Evolutionary conservation across 2,329 filamentous ascomycete genomes (phyloP).

Genomic region (Aspergillus nomiae): DNA sequence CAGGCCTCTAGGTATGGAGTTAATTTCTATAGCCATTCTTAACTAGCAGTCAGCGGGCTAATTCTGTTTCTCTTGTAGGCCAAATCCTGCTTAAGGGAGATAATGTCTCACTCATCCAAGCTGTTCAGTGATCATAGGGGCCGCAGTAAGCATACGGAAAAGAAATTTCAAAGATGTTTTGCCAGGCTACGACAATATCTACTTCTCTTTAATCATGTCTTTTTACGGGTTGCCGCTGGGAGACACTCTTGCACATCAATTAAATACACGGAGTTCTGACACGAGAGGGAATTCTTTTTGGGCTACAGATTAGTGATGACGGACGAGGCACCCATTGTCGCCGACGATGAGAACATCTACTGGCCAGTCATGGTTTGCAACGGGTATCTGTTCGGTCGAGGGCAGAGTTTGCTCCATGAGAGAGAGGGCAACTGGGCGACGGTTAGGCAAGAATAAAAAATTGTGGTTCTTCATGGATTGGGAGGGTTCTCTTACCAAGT

Average conservation of each 20-base stretch:
- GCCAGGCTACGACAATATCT: conserved; percentile 14
- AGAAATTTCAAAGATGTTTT: conserved; percentile 15
- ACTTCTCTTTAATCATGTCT: conserved; percentile 15
- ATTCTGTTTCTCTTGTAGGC: conserved; percentile 49
- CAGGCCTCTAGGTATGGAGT: conserved; percentile 71
- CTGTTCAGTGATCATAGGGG: conserved; percentile 36
- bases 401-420: conserved; percentile 82
- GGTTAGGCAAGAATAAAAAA: conserved; percentile 21
- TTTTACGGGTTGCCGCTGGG: conserved; percentile 21
- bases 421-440: conserved; percentile 70
- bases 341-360: conserved; percentile 78
- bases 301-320: conserved; percentile 26
- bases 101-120: conserved; percentile 80
- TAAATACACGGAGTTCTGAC: conserved; percentile 22
- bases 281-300: conserved; percentile 20
- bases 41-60: not conserved
- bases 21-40: not conserved
- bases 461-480: conserved; percentile 40
- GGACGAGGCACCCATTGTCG: conserved; percentile 59
- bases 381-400: conserved; percentile 67
- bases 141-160: conserved; percentile 7
- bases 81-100: conserved; percentile 87
- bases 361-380: conserved; percentile 73
- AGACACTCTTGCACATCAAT: conserved; percentile 20
- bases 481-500: conserved; percentile 54